Evolutionary conservation across 768 basidiomycete species (phyloP).

Genomic region (Pulveroboletus sp.): DNA sequence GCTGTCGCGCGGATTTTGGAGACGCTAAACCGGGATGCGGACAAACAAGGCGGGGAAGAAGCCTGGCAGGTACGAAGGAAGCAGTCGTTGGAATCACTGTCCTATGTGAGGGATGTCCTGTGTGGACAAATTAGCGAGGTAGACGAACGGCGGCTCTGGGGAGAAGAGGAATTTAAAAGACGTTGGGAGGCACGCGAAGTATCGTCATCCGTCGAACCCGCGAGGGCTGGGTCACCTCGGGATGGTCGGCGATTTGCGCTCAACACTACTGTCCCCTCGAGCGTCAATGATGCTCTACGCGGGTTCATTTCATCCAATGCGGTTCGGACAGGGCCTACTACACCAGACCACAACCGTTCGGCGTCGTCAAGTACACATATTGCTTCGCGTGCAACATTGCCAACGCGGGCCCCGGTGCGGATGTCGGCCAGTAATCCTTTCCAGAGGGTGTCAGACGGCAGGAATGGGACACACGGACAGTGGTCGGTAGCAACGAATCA

Average conservation of each 20-base stretch:
- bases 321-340: constrained; percentile 1
- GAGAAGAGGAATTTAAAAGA: constrained; percentile 47
- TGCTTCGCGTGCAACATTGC: constrained; percentile 14
- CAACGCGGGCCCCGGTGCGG: constrained; percentile 23
- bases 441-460: constrained; percentile 18
- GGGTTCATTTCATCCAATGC: constrained; percentile 18
- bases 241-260: constrained; percentile 16
- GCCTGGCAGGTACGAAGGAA: constrained; percentile 41
- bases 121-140: constrained; percentile 50
- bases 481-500: not conserved
- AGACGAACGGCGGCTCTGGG: constrained; percentile 66
- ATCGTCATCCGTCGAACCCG: constrained; percentile 20
- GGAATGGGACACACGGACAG: constrained; percentile 1
- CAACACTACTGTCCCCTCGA: constrained; percentile 12
- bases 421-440: constrained; percentile 30
- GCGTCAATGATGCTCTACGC: constrained; percentile 22
- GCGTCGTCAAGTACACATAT: constrained; percentile 15
- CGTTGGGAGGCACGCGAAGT: constrained; percentile 32
- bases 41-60: constrained; percentile 34
- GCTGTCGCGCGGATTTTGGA: constrained; percentile 76
- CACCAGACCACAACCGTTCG: constrained; percentile 15
- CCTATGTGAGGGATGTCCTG: constrained; percentile 76
- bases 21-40: constrained; percentile 55
- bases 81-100: constrained; percentile 73
- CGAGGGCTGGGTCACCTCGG: constrained; percentile 16